Conservation (phyloP, 2,329 filamentous ascomycete genomes). For the Ophiostoma ulmi region DNA sequence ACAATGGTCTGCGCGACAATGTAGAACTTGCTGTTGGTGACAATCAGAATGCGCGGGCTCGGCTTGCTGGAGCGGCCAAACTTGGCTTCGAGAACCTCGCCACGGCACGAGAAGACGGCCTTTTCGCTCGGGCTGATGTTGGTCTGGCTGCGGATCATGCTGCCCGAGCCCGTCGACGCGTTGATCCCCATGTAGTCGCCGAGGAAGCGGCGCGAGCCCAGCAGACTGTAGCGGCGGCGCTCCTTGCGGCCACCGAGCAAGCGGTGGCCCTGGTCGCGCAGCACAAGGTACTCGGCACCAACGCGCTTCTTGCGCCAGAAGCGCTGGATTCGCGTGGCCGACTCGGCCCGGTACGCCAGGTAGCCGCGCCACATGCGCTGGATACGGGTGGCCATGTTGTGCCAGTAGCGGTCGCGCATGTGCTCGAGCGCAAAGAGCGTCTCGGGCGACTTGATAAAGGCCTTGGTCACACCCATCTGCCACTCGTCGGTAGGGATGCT, state of each 20-base stretch:
- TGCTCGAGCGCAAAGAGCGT: slow-evolving; percentile 94
- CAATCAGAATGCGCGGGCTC: slow-evolving; percentile 74
- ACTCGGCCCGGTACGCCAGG: slow-evolving; percentile 84
- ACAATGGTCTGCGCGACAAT: slow-evolving; percentile 78
- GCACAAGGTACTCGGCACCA: slow-evolving; percentile 79
- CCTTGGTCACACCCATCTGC: slow-evolving; percentile 94
- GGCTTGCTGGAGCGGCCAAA: slow-evolving; percentile 95
- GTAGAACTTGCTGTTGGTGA: slow-evolving; percentile 84
- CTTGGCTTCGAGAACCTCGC: slow-evolving; percentile 85
- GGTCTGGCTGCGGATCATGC: slow-evolving; percentile 71
- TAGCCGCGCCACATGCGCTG: slow-evolving; percentile 97
- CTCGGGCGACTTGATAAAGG: slow-evolving; percentile 96
- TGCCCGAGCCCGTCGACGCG: slow-evolving; percentile 71
- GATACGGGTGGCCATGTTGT: slow-evolving; percentile 98
- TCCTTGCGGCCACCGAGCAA: slow-evolving; percentile 83
- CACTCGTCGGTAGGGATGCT: slow-evolving; percentile 93
- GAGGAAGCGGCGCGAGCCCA: slow-evolving; percentile 86
- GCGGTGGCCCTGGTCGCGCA: slow-evolving; percentile 82
- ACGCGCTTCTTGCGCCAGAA: slow-evolving; percentile 94
- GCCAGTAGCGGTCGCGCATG: slow-evolving; percentile 97
- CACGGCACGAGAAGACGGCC: slow-evolving; percentile 83
- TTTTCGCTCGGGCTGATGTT: slow-evolving; percentile 67
- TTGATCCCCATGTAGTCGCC: slow-evolving; percentile 92
- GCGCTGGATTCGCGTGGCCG: slow-evolving; percentile 86
- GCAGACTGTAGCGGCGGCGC: slow-evolving; percentile 79